Percentiles rank a stretch among this genome's conserved stretches.
phyloP scores from a whole-genome alignment of 140 eudicot genomes.

The Flaveria floridana region DNA sequence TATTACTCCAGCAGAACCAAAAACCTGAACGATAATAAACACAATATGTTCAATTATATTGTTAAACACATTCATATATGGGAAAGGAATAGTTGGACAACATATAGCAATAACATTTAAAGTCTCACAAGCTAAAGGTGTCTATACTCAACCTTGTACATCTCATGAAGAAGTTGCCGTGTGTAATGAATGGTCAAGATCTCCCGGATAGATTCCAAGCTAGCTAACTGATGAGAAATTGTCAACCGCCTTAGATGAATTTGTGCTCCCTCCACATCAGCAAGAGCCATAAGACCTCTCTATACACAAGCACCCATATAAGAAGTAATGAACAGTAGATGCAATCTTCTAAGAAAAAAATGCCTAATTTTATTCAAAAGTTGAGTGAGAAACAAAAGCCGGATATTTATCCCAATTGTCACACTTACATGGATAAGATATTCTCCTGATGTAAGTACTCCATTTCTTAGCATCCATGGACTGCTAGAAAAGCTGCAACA shows the following conservation, averaged over 20 bases:
- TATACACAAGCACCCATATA: conserved; percentile 32
- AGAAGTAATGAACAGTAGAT: conserved; percentile 1
- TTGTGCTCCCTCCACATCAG: conserved; percentile 92
- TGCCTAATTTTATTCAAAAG: not conserved
- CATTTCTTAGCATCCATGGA: conserved; percentile 94
- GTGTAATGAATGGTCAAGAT: conserved; percentile 79
- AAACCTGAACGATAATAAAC: conserved; percentile 52
- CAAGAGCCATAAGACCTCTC: conserved; percentile 99
- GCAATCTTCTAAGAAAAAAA: not conserved
- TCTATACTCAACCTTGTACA: conserved; percentile 68
- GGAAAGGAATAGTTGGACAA: not conserved
- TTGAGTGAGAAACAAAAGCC: conserved; percentile 5
- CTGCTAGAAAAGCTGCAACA: conserved; percentile 94
- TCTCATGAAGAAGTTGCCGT: conserved; percentile 88
- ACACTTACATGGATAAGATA: conserved; percentile 85
- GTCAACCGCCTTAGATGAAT: conserved; percentile 66
- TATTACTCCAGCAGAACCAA: conserved; percentile 97
- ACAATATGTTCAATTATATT: not conserved
- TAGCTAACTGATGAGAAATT: conserved; percentile 89
- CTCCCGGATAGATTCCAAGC: conserved; percentile 91
- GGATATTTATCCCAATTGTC: conserved; percentile 5
- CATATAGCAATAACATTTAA: not conserved
- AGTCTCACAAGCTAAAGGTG: conserved; percentile 15
- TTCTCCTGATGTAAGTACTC: conserved; percentile 87
- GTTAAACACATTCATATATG: conserved; percentile 11